Base-by-base conservation (phyloP, 2,329 filamentous ascomycete genomes). In the Scopulariopsis brevicaulis region DNA sequence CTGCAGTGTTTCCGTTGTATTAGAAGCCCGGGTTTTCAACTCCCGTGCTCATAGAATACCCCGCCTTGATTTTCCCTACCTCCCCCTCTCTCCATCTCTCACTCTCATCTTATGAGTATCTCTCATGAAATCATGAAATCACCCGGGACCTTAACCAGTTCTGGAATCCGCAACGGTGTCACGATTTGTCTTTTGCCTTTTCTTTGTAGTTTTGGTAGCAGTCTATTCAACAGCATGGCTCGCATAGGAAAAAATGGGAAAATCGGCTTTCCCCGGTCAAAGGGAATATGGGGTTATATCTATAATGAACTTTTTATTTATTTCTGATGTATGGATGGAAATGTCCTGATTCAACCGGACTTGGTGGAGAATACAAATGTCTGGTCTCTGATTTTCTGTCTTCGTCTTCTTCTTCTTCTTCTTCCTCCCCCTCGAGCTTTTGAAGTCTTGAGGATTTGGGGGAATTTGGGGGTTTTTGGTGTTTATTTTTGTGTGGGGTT, bases 1-100 rank as follows among this genome's bases (percentile, higher is more conserved):
- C 53, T 53, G 28, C 51, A 51, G 12, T 40, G 5, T 40, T 40
- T 40, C 22, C 22, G 20, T 22, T 50, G 46, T 50, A 50, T 50
- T 50, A 50, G 46, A 50, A 50, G 18, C 43, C 53, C 46, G 32
- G 48, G 40, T 40, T 54, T 58, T 54, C 52, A 55, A 55, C 50
- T 40, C 60, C 59, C 60, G 58, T 59, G 59, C 60, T 32, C 15
- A 60, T 58, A 59, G 60, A 62, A 60, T 60, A 59, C 57, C 57
- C 48, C 57, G 59, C 25, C 46, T 55, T 53, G 43, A 50, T 54
- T 43, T 53, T 18, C 18, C 12, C 37, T 40, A 40, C 18, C 18
- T 14, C 37, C 18, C 37, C 53, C 54, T 18, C 24, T 24, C 40
- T 32, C 28, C 28, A 32, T 8, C 28, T 32, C 28, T 32, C 28